Base-by-base conservation (phyloP, 805 yeast genomes). In the Deakozyma indianensis region DNA sequence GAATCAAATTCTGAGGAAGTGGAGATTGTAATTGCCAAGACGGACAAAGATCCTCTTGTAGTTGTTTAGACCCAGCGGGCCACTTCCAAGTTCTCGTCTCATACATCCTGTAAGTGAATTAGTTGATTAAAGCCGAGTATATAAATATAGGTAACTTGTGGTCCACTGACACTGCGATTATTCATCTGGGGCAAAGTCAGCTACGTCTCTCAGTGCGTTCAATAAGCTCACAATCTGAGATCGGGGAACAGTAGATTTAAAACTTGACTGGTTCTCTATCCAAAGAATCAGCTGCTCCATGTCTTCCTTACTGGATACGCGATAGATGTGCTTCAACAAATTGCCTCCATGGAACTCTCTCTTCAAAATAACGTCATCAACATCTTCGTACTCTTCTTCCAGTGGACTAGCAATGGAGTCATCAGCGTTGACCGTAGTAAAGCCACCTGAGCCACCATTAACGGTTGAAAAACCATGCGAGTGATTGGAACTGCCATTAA, bases 21-120 rank as follows among this genome's bases (percentile, higher is more conserved):
- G 20, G 68, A 64, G 1, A 64, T 80, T n/a, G 50, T 51, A 1
- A 67, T 82, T 35, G 74, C 87, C 53, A 52, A 61, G 43, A 58
- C 63, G 1, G 95, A 86, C 57, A 59, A 53, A 41, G 95, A 85
- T 56, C 95, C 95, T 9, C 63, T 72, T 43, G 57, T 52, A 45
- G 61, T 63, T 35, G 59, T 61, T 15, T 66, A 53, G 51, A 29
- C 35, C 15, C n/a, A n/a, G n/a, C n/a, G n/a, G n/a, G n/a, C n/a
- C n/a, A n/a, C n/a, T n/a, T n/a, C n/a, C n/a, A n/a, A n/a, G n/a
- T n/a, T n/a, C n/a, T n/a, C n/a, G n/a, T n/a, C n/a, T n/a, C n/a
- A n/a, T n/a, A n/a, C n/a, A n/a, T n/a, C n/a, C n/a, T n/a, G n/a
- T n/a, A 29, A 35, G 15, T 3, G 21, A 3, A 11, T n/a, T 16